Conservation (phyloP, 495 filamentous ascomycete species). For the Neurospora sp. region DNA sequence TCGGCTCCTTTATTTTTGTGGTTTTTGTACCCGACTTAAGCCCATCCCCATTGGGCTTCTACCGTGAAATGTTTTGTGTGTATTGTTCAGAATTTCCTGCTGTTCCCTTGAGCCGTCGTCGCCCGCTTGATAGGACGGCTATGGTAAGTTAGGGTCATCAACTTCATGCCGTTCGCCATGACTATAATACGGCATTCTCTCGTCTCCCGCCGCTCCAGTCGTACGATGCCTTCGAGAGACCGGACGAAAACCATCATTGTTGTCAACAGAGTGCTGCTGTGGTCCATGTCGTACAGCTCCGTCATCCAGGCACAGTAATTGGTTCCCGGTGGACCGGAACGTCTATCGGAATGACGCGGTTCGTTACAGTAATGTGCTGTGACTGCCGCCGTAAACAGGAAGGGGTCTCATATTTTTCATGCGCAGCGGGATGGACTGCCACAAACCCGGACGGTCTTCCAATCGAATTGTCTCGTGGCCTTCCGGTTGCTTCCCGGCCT, state of each 20-base stretch:
- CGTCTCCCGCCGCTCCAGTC: neutral
- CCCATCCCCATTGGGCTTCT: neutral
- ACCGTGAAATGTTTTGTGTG: neutral
- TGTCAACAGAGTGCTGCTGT: neutral
- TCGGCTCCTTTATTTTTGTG: neutral
- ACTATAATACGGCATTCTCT: neutral
- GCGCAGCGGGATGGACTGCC: neutral
- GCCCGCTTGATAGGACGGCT: neutral
- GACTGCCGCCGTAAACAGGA: neutral
- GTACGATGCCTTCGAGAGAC: neutral
- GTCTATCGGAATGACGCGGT: neutral
- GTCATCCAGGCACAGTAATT: neutral
- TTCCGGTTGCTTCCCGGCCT: neutral
- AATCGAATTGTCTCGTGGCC: neutral
- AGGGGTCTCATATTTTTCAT: neutral
- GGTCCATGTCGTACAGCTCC: neutral
- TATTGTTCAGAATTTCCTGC: neutral
- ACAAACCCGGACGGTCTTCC: neutral
- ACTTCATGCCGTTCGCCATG: neutral
- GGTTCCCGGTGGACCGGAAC: neutral
- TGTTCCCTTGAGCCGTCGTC: neutral
- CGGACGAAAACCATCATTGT: neutral
- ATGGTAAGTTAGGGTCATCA: neutral
- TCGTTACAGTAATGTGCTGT: neutral
- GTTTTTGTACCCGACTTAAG: neutral